Conservation (phyloP, 176 grass and related monocot genomes). For the Rhynchospora tenuis region DNA sequence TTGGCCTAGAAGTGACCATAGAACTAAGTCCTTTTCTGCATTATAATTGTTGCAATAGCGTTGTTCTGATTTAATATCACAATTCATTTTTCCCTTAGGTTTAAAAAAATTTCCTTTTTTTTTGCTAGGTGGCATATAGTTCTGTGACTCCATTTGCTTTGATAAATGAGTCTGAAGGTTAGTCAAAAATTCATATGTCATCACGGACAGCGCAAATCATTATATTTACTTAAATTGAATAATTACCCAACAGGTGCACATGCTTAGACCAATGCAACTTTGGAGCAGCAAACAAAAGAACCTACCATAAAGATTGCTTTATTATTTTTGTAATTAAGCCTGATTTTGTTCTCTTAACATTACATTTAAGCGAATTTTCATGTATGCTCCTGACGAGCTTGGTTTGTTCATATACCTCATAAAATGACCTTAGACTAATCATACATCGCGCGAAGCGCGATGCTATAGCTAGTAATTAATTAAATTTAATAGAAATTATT, state of each 20-base stretch:
- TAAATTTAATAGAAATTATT: too few relatives aligned
- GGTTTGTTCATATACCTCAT: neutral
- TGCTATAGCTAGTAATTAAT: too few relatives aligned
- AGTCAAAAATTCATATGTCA: neutral
- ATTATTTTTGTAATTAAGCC: neutral
- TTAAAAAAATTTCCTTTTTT: neutral
- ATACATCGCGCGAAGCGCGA: too few relatives aligned
- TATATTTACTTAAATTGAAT: neutral
- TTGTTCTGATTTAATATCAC: neutral
- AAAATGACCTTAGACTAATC: too few relatives aligned
- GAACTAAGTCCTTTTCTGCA: neutral
- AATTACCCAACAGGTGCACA: conserved; percentile 27
- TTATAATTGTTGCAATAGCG: neutral
- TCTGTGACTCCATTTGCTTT: conserved; percentile 93
- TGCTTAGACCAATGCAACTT: conserved; percentile 33
- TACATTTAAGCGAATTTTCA: neutral
- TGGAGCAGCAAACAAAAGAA: conserved; percentile 35
- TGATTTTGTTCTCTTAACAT: neutral
- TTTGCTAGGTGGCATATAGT: conserved; percentile 70
- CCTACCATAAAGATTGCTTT: conserved; percentile 31
- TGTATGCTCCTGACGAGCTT: neutral
- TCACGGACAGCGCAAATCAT: neutral
- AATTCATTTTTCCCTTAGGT: conserved; percentile 1
- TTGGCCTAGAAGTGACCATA: neutral
- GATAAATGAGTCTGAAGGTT: conserved; percentile 88